Percentiles rank a stretch among this genome's conserved stretches.
These are phyloP conservation scores for Lodderomyces oxycetoniae DNA, from an alignment of 1,139 yeast species.

Conservation along the genomic window DNA sequence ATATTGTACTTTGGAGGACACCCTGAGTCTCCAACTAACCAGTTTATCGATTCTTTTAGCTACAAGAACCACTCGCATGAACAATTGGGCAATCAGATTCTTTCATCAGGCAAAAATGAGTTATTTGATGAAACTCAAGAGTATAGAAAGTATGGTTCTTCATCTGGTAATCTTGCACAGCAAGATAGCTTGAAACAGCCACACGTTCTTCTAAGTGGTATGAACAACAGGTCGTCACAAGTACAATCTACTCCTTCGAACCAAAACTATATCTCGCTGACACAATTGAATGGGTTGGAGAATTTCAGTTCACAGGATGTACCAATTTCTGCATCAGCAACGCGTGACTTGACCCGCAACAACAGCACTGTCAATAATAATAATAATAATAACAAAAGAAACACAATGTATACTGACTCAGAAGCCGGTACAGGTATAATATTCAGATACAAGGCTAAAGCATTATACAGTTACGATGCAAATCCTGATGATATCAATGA, in stretches of 20 bases:
- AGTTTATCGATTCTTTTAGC: conserved; percentile 75
- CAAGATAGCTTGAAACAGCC: background rate
- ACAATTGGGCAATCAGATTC: conserved; percentile 8
- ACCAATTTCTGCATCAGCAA: conserved; percentile 7
- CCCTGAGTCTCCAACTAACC: conserved; percentile 73
- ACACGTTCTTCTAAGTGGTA: no score
- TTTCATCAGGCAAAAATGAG: conserved; percentile 11
- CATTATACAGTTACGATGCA: conserved; percentile 85
- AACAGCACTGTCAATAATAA: conserved; percentile 1
- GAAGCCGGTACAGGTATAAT: conserved; percentile 32
- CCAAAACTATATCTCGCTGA: conserved; percentile 43
- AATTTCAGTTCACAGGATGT: conserved; percentile 33
- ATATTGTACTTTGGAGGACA: conserved; percentile 82
- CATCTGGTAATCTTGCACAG: background rate
- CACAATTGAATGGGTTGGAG: conserved; percentile 57
- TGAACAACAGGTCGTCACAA: background rate
- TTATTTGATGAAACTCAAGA: conserved; percentile 18
- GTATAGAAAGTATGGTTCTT: background rate
- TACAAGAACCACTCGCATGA: conserved; percentile 29
- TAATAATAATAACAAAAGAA: conserved; percentile 20
- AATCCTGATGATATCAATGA: conserved; percentile 93
- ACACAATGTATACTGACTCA: conserved; percentile 26
- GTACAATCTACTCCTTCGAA: conserved; percentile 7
- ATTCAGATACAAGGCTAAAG: conserved; percentile 83
- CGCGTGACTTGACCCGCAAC: conserved; percentile 30